Evolutionary conservation across 495 filamentous ascomycete genomes (phyloP).

Genomic region (Apiosordaria backusii): DNA sequence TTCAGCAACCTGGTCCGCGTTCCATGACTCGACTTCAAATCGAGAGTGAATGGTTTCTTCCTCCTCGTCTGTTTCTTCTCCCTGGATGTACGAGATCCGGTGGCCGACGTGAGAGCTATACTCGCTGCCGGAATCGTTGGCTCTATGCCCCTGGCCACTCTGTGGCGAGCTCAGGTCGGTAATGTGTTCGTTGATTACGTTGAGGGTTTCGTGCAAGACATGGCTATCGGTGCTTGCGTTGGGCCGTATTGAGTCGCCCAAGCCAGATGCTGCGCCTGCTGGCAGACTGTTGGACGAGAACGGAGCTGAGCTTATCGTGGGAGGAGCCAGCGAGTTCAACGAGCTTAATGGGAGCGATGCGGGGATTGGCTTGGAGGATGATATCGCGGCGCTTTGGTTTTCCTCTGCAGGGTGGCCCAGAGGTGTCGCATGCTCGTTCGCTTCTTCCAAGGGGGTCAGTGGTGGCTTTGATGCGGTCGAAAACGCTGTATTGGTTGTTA

Average conservation of each 20-base stretch:
- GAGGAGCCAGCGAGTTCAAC: slow-evolving; percentile 27
- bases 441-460: slow-evolving; percentile 33
- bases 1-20: slow-evolving; percentile 72
- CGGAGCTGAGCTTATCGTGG: slow-evolving; percentile 16
- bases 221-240: slow-evolving; percentile 60
- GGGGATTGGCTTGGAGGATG: slow-evolving; percentile 32
- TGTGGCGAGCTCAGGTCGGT: slow-evolving; percentile 82
- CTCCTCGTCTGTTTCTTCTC: slow-evolving; percentile 79
- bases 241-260: slow-evolving; percentile 29
- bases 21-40: slow-evolving; percentile 69
- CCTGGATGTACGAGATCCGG: slow-evolving; percentile 83
- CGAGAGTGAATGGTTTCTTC: slow-evolving; percentile 53
- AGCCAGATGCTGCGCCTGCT: slow-evolving; percentile 13
- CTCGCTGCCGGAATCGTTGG: slow-evolving; percentile 84
- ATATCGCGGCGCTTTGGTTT: slow-evolving; percentile 38
- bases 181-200: slow-evolving; percentile 97
- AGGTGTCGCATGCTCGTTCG: slow-evolving; percentile 26
- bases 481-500: slow-evolving; percentile 18
- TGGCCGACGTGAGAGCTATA: slow-evolving; percentile 77
- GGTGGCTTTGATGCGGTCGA: slow-evolving; percentile 27
- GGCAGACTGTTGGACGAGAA: slow-evolving; percentile 23
- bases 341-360: slow-evolving; percentile 41
- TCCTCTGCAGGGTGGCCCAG: slow-evolving; percentile 38
- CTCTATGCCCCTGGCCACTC: slow-evolving; percentile 44
- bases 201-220: slow-evolving; percentile 94